Evolutionary conservation across 1,139 yeast genomes (phyloP).

Genomic region (Candida sp.): DNA sequence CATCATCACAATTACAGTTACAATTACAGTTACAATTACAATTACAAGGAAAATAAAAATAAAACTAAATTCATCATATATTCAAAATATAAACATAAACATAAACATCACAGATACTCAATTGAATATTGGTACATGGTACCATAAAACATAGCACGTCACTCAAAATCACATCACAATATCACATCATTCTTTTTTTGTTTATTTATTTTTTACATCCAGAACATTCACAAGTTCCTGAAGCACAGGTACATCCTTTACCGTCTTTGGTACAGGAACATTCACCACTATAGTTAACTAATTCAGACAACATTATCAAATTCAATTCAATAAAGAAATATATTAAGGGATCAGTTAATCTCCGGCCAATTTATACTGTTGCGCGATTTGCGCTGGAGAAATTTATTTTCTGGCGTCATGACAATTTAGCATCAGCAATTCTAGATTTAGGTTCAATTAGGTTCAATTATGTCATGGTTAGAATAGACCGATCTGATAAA

Average conservation of each 20-base stretch:
- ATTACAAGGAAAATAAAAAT: neutral
- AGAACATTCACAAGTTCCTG: conserved; percentile 3
- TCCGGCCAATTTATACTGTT: neutral
- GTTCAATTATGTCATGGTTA: no score
- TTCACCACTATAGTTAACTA: conserved; percentile 13
- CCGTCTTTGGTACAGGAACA: conserved; percentile 2
- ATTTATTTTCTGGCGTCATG: neutral
- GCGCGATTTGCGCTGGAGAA: neutral
- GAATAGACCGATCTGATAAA: neutral
- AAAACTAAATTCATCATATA: neutral
- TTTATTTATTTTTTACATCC: conserved; percentile 1
- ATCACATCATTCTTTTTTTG: no score
- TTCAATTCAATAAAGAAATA: neutral
- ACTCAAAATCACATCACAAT: neutral
- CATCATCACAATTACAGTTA: no score
- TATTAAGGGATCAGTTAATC: neutral
- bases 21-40: no score
- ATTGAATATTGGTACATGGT: neutral
- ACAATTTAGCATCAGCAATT: neutral
- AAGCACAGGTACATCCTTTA: conserved; percentile 18
- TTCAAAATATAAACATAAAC: neutral
- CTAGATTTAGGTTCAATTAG: no score
- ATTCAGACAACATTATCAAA: conserved; percentile 3
- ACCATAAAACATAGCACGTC: neutral
- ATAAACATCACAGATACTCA: neutral